Percentiles rank a stretch among this genome's conserved stretches.
Evolutionary conservation across 805 yeast genomes (phyloP).

Genomic region (Groenewaldozyma tartarivorans): DNA sequence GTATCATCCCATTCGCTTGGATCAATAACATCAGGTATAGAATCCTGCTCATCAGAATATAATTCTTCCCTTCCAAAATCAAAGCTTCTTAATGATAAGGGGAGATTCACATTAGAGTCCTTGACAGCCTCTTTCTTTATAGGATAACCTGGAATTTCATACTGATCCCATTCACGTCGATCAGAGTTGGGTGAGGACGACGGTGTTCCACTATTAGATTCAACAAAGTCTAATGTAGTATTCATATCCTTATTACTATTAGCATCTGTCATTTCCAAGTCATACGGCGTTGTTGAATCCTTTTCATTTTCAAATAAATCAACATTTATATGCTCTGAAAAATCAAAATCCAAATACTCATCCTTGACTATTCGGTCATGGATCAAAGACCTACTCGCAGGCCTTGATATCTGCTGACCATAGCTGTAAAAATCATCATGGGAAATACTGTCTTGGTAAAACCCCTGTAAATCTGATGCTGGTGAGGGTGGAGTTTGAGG

Average conservation of each 20-base stretch:
- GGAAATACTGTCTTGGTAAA: neutral
- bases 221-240: neutral
- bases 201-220: neutral
- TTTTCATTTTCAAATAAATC: slow-evolving; percentile 14
- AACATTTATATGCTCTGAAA: slow-evolving; percentile 18
- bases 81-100: neutral
- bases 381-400: slow-evolving; percentile 5
- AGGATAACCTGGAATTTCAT: neutral
- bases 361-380: slow-evolving; percentile 13
- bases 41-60: neutral
- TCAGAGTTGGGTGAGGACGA: neutral
- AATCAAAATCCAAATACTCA: slow-evolving; percentile 13
- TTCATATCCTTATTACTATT: neutral
- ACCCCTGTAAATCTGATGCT: too few relatives aligned
- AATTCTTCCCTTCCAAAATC: neutral
- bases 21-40: slow-evolving; percentile 7
- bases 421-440: neutral
- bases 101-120: too few relatives aligned
- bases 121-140: too few relatives aligned
- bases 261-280: neutral
- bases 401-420: neutral
- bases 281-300: neutral
- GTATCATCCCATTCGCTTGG: slow-evolving; percentile 12
- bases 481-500: too few relatives aligned
- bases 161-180: neutral